Evolutionary conservation across 1,284 basidiomycete species (phyloP).

Genomic region (Leccinum fuscescens): DNA sequence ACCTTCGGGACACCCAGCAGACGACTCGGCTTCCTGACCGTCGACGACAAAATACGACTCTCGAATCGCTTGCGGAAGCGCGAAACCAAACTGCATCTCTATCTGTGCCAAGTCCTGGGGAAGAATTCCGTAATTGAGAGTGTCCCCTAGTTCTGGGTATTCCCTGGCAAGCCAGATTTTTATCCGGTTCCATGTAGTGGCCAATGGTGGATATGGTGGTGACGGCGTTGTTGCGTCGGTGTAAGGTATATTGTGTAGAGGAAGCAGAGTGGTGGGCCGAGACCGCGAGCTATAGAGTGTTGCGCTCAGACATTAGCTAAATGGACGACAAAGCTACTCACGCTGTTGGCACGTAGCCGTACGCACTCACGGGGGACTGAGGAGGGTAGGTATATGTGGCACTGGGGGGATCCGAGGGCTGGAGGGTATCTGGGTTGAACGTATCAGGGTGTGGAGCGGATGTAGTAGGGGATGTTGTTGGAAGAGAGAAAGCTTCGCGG

Average conservation of each 20-base stretch:
- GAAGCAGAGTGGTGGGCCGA: slow-evolving; percentile 59
- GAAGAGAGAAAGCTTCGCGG: slow-evolving; percentile 76
- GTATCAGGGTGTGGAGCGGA: slow-evolving; percentile 53
- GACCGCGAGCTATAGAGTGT: slow-evolving; percentile 46
- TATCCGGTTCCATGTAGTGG: slow-evolving; percentile 78
- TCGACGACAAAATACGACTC: slow-evolving; percentile 84
- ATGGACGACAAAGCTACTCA: slow-evolving; percentile 37
- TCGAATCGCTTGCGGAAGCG: slow-evolving; percentile 74
- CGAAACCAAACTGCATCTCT: slow-evolving; percentile 79
- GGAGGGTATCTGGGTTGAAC: slow-evolving; percentile 53
- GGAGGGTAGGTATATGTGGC: slow-evolving; percentile 75
- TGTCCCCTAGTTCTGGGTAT: slow-evolving; percentile 89
- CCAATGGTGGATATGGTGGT: slow-evolving; percentile 68
- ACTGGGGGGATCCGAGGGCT: slow-evolving; percentile 46
- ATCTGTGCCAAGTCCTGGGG: slow-evolving; percentile 73
- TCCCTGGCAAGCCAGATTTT: slow-evolving; percentile 73
- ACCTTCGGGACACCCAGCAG: slow-evolving; percentile 82
- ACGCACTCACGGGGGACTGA: slow-evolving; percentile 46
- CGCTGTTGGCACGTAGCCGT: slow-evolving; percentile 60
- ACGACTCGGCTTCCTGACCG: slow-evolving; percentile 85
- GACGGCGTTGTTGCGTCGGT: slow-evolving; percentile 39
- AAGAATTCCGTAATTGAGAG: slow-evolving; percentile 83
- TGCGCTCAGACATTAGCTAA: slow-evolving; percentile 5
- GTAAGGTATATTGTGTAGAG: slow-evolving; percentile 56
- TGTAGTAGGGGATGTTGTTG: slow-evolving; percentile 62